These are phyloP conservation scores for Yarrowia sp. DNA, from an alignment of 805 yeast genomes.

Conservation along the genomic window DNA sequence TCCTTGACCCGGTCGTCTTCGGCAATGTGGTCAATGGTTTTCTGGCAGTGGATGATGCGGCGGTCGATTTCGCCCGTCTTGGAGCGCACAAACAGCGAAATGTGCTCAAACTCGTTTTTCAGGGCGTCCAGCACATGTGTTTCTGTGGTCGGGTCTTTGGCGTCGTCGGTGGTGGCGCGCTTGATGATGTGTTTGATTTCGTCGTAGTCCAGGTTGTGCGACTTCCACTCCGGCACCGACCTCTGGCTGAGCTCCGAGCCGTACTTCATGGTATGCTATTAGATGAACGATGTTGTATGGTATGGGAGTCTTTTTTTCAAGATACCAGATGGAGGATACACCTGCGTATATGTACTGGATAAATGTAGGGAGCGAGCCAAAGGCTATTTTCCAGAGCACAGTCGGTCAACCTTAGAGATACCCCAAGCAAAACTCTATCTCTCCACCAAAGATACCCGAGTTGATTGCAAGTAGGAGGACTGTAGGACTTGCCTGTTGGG, in stretches of 20 bases:
- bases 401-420: slow-evolving; percentile 7
- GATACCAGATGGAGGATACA: not conserved
- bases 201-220: slow-evolving; percentile 83
- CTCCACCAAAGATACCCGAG: too few relatives aligned
- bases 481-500: too few relatives aligned
- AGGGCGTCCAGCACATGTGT: slow-evolving; percentile 55
- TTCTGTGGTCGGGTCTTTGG: slow-evolving; percentile 16
- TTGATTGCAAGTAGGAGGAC: too few relatives aligned
- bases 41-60: slow-evolving; percentile 54
- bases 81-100: slow-evolving; percentile 66
- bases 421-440: slow-evolving; percentile 27
- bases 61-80: slow-evolving; percentile 73
- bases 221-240: slow-evolving; percentile 88
- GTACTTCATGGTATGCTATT: slow-evolving; percentile 81
- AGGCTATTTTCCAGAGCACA: not conserved
- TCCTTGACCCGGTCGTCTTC: slow-evolving; percentile 41
- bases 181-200: slow-evolving; percentile 72
- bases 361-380: slow-evolving; percentile 8
- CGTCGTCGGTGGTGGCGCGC: slow-evolving; percentile 55
- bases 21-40: slow-evolving; percentile 50
- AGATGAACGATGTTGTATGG: too few relatives aligned
- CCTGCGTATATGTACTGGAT: slow-evolving; percentile 15
- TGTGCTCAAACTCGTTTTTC: slow-evolving; percentile 64
- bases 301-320: too few relatives aligned
- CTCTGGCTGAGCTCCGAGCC: slow-evolving; percentile 76